These are phyloP conservation scores for Vitis hybrid DNA, from an alignment of 177 flowering plant genomes.

Conservation along the genomic window DNA sequence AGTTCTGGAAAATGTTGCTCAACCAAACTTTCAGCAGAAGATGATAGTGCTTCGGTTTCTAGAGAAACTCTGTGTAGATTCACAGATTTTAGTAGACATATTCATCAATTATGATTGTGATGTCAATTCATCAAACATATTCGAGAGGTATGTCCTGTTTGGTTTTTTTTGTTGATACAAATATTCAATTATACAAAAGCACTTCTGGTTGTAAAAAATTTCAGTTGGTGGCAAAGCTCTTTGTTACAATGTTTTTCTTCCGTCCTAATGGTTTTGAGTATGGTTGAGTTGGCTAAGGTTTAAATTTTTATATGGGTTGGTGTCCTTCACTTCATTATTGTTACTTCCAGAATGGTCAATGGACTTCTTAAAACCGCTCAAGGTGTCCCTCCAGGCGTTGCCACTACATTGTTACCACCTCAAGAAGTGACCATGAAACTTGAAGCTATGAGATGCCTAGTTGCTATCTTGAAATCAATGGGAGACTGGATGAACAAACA, in stretches of 20 bases:
- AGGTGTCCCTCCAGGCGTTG: constrained; percentile 88
- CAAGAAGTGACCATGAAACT: constrained; percentile 89
- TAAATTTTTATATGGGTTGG: constrained; percentile 2
- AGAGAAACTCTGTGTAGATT: constrained; percentile 87
- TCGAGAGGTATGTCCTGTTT: constrained; percentile 73
- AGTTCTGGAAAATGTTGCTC: constrained; percentile 94
- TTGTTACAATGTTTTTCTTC: neutral
- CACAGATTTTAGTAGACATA: constrained; percentile 94
- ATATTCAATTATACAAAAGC: neutral
- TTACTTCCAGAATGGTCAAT: constrained; percentile 82
- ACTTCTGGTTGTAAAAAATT: neutral
- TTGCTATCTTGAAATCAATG: constrained; percentile 84
- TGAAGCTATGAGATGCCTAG: constrained; percentile 97
- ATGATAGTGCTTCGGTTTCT: constrained; percentile 93
- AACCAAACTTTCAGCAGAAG: constrained; percentile 98
- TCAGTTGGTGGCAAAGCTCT: neutral
- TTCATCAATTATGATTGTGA: constrained; percentile 96
- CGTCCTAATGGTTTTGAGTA: neutral
- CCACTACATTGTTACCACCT: constrained; percentile 82
- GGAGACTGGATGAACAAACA: constrained; percentile 99
- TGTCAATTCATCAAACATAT: constrained; percentile 93
- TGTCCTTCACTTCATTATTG: neutral
- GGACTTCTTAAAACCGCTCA: constrained; percentile 99
- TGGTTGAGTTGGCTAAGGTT: neutral
- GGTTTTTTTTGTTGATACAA: neutral